Evolutionary conservation across 345 rosid genomes (phyloP).

Genomic region (Gossypium turneri): DNA sequence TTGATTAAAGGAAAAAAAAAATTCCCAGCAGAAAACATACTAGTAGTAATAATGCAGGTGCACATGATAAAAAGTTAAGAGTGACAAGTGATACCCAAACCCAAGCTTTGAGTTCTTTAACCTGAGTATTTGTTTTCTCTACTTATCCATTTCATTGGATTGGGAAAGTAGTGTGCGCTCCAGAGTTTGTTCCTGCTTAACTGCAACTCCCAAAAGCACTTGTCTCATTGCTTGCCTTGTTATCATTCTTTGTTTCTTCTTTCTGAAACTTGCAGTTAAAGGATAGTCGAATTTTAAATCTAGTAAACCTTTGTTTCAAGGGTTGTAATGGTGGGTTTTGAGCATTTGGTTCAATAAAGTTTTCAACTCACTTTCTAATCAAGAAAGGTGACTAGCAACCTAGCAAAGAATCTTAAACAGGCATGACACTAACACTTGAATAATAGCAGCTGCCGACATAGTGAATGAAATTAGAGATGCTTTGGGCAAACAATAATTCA

Average conservation of each 20-base stretch:
- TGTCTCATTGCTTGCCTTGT: background rate
- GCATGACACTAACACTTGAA: background rate
- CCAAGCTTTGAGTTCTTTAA: background rate
- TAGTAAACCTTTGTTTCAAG: too few relatives aligned
- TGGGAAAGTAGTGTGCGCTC: background rate
- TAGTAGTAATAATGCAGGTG: background rate
- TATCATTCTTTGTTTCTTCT: background rate
- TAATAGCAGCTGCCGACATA: background rate
- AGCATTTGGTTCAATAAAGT: background rate
- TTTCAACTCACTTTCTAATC: background rate
- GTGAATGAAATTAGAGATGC: background rate
- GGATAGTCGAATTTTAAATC: too few relatives aligned
- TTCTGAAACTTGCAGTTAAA: background rate
- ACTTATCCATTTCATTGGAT: background rate
- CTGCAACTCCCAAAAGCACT: background rate
- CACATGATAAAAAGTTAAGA: background rate
- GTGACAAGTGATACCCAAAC: background rate
- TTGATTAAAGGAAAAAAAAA: background rate
- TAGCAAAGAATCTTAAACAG: background rate
- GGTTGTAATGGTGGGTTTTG: background rate
- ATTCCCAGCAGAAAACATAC: background rate
- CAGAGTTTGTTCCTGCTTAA: background rate
- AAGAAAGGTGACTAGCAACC: background rate
- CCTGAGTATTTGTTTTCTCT: background rate
- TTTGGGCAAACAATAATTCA: slow-evolving; percentile 8